Evolutionary conservation across 2,329 filamentous ascomycete genomes (phyloP), one percentile per base, ranked within the genome.

Genomic region (Paracoccidioides lutzii): DNA sequence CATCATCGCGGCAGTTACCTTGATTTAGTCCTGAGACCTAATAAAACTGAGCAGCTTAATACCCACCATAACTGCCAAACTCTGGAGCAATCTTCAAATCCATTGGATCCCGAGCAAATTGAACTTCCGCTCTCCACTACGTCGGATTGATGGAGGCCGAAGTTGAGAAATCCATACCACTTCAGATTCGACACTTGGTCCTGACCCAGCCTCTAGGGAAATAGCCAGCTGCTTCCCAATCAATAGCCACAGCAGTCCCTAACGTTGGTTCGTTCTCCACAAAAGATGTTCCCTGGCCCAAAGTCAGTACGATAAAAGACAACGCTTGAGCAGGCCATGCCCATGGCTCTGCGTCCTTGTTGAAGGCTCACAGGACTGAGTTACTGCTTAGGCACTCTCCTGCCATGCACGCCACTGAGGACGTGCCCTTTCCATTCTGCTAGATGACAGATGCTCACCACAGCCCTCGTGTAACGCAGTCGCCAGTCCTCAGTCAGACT

Each of bases 301-400:
- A 70, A 60, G 58, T 69, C 63, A 48, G 60, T 62, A 60, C 69
- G 65, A 57, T 62, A 65, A 43, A 69, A 68, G 1, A 64, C 58
- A 33, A 66, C 60, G 28, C 52, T 57, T 9, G 63, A 66, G 49
- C 59, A 65, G 53, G 66, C 64, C 62, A 70, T 68, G 9, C 63
- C 63, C 22, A 67, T 53, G 33, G 49, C 54, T 33, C 52, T 12
- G 28, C 52, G 50, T 33, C 35, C 28, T 14, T 51, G 38, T 48
- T 50, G 52, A 43, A 57, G 55, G n/a, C 22, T 54, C 22, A 22
- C 32, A 30, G 55, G 22, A 44, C 22, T 54, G 35, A 54, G 55
- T 32, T 54, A 57, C 28, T 38, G 12, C 40, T 57, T 51, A 37
- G 55, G 55, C 7, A 56, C 33, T 1, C 30, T 14, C 42, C 37